phyloP scores from a whole-genome alignment of 1,284 basidiomycete genomes.

The Apiotrichum gracile region DNA sequence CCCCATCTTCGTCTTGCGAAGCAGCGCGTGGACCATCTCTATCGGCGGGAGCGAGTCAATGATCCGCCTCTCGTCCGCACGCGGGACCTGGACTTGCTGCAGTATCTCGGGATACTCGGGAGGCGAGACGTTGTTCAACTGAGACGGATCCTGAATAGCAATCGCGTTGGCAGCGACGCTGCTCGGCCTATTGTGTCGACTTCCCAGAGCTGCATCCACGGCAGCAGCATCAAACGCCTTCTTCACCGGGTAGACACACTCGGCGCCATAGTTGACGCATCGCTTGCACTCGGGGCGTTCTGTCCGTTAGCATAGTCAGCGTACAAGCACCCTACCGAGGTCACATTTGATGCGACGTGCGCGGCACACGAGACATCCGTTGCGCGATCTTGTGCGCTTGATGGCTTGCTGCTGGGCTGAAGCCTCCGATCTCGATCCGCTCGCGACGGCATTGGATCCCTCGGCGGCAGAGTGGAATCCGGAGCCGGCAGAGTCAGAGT shows the following conservation, averaged over 20 bases:
- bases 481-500: background rate
- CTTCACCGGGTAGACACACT: constrained; percentile 36
- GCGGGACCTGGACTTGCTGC: background rate
- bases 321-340: constrained; percentile 26
- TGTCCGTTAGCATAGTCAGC: background rate
- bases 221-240: constrained; percentile 29
- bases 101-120: background rate
- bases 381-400: constrained; percentile 22
- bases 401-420: background rate
- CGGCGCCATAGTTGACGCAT: constrained; percentile 19
- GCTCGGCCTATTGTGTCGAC: constrained; percentile 21
- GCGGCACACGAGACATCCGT: constrained; percentile 37
- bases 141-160: constrained; percentile 5
- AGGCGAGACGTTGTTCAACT: background rate
- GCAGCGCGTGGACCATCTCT: constrained; percentile 33
- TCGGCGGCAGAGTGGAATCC: background rate
- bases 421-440: background rate
- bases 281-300: constrained; percentile 9
- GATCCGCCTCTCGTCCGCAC: constrained; percentile 1
- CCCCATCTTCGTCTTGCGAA: constrained; percentile 37
- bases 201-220: constrained; percentile 21
- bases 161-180: constrained; percentile 11
- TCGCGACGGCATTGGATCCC: background rate
- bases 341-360: constrained; percentile 36
- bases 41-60: constrained; percentile 21